Evolutionary conservation across 257 asterid species (phyloP).

Genomic region (Lithospermum erythrorhizon): DNA sequence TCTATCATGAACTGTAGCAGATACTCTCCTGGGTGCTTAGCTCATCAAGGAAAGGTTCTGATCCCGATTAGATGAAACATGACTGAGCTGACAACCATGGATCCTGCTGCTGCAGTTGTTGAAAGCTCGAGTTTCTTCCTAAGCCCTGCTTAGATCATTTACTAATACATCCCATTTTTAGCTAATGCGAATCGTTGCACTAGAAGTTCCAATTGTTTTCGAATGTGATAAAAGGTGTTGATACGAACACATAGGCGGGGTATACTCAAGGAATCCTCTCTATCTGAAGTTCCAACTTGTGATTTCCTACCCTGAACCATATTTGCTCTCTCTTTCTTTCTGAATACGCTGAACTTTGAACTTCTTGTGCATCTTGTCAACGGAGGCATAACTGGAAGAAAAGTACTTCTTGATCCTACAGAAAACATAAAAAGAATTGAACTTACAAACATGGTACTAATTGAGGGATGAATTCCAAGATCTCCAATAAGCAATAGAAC

Average conservation of each 20-base stretch:
- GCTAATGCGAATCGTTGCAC: slow-evolving; percentile 45
- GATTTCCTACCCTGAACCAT: slow-evolving; percentile 37
- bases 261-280: slow-evolving; percentile 33
- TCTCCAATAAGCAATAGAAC: slow-evolving; percentile 1
- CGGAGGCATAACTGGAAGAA: slow-evolving; percentile 46
- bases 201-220: slow-evolving; percentile 63
- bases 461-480: slow-evolving; percentile 7
- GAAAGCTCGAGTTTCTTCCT: slow-evolving; percentile 47
- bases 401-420: slow-evolving; percentile 63
- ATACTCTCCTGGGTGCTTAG: slow-evolving; percentile 50
- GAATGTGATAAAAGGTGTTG: slow-evolving; percentile 58
- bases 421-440: not conserved
- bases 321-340: slow-evolving; percentile 52
- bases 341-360: slow-evolving; percentile 55
- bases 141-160: slow-evolving; percentile 27
- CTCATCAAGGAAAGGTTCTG: slow-evolving; percentile 75
- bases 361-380: slow-evolving; percentile 61
- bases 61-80: slow-evolving; percentile 56
- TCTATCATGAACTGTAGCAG: slow-evolving; percentile 71
- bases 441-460: not conserved
- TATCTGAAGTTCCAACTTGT: slow-evolving; percentile 23
- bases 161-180: slow-evolving; percentile 36
- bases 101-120: slow-evolving; percentile 49
- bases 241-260: slow-evolving; percentile 62
- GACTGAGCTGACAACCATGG: slow-evolving; percentile 52